Percentiles rank a stretch among this genome's conserved stretches.
Evolutionary conservation across 78 protist genomes (phyloP).

Genomic region (Paratrimastix pyriformis): DNA sequence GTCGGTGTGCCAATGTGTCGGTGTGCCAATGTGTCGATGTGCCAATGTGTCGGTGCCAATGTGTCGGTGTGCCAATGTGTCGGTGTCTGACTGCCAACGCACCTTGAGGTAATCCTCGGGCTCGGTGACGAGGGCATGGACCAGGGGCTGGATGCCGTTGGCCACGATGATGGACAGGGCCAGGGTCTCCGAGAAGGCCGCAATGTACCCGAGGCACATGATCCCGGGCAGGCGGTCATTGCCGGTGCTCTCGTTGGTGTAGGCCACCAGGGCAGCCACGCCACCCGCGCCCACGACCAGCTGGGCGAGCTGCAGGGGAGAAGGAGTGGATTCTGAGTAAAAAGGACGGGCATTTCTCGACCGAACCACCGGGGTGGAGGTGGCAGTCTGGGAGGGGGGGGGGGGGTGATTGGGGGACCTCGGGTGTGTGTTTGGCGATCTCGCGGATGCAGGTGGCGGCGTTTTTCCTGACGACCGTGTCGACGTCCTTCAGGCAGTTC

Average conservation of each 20-base stretch:
- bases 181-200: conserved; percentile 23
- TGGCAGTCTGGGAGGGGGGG: background rate
- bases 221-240: conserved; percentile 66
- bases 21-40: too few relatives aligned
- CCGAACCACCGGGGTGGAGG: background rate
- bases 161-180: conserved; percentile 12
- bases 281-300: conserved; percentile 76
- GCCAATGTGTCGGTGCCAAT: too few relatives aligned
- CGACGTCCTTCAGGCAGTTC: conserved; percentile 65
- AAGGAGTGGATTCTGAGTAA: too few relatives aligned
- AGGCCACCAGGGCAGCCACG: conserved; percentile 71
- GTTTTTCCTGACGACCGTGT: conserved; percentile 64
- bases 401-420: background rate
- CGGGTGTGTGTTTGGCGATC: conserved; percentile 77
- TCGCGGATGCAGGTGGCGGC: conserved; percentile 76
- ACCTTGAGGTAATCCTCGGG: conserved; percentile 68
- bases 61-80: background rate
- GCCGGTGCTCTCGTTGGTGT: conserved; percentile 57
- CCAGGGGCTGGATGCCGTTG: conserved; percentile 54
- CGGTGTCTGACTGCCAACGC: background rate
- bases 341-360: too few relatives aligned
- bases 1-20: too few relatives aligned
- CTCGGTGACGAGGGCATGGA: conserved; percentile 51
- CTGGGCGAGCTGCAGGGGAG: conserved; percentile 48
- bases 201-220: conserved; percentile 52